phyloP scores from a whole-genome alignment of 2,329 filamentous ascomycete species.

The Cladophialophora exuberans region DNA sequence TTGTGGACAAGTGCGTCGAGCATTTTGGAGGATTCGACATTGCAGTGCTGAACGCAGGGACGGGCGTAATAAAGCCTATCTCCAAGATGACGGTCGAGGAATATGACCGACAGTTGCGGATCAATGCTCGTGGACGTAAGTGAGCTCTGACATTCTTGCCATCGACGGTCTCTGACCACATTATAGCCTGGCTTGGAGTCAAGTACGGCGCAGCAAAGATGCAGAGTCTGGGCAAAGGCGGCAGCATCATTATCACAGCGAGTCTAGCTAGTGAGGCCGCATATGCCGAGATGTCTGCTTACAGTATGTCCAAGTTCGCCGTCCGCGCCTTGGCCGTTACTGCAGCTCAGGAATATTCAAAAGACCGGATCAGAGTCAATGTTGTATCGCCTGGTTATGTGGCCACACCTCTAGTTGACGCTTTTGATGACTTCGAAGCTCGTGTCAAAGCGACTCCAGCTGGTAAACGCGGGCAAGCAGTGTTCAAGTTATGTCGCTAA shows the following conservation, averaged over 20 bases:
- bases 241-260: conserved; percentile 47
- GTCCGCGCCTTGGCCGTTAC: conserved; percentile 49
- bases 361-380: conserved; percentile 41
- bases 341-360: conserved; percentile 39
- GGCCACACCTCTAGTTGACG: conserved; percentile 27
- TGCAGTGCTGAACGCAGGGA: conserved; percentile 43
- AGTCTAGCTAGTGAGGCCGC: conserved; percentile 43
- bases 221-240: conserved; percentile 42
- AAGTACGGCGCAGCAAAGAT: conserved; percentile 46
- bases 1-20: conserved; percentile 11
- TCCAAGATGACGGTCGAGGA: conserved; percentile 54
- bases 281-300: conserved; percentile 43
- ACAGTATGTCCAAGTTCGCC: conserved; percentile 48
- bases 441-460: conserved; percentile 16
- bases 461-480: background rate
- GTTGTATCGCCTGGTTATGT: conserved; percentile 55
- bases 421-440: conserved; percentile 7
- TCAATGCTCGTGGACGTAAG: conserved; percentile 37
- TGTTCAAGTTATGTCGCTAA: conserved; percentile 34
- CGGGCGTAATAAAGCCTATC: conserved; percentile 58
- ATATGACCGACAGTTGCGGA: conserved; percentile 43
- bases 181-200: conserved; percentile 39
- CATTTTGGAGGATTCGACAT: conserved; percentile 17
- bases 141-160: background rate
- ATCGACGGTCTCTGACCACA: background rate